Evolutionary conservation across 2,329 filamentous ascomycete species (phyloP).

Genomic region (Pseudogymnoascus sp.): DNA sequence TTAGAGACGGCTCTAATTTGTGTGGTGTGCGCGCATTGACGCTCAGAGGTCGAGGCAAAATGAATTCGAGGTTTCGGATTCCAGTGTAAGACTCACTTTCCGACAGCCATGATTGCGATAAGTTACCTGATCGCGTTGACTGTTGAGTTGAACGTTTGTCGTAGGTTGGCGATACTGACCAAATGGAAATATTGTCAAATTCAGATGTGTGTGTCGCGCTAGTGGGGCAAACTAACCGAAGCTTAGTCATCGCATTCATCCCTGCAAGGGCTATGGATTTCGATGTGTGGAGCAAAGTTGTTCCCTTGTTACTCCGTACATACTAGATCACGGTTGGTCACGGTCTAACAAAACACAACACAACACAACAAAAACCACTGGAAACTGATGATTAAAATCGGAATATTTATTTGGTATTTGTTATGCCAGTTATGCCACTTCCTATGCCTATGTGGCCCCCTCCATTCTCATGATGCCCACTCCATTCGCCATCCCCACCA

Average conservation of each 20-base stretch:
- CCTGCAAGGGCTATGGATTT: slow-evolving; percentile 2
- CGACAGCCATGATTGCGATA: slow-evolving; percentile 72
- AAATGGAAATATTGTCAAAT: slow-evolving; percentile 10
- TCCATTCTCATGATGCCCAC: not conserved
- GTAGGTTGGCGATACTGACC: slow-evolving; percentile 10
- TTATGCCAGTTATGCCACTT: not conserved
- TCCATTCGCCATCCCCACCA: not conserved
- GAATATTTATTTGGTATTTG: slow-evolving; percentile 5
- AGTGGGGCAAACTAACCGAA: slow-evolving; percentile 10
- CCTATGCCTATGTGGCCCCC: not conserved
- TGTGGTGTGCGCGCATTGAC: not conserved
- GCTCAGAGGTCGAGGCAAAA: slow-evolving; percentile 13
- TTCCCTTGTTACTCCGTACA: not conserved
- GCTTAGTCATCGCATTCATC: slow-evolving; percentile 4
- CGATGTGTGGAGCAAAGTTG: not conserved
- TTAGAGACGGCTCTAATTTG: slow-evolving; percentile 20
- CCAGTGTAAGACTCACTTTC: slow-evolving; percentile 50
- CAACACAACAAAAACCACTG: not conserved
- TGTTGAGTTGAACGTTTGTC: slow-evolving; percentile 16
- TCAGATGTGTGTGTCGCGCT: slow-evolving; percentile 10
- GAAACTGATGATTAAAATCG: not conserved
- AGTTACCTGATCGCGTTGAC: slow-evolving; percentile 24
- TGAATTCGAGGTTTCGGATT: slow-evolving; percentile 11
- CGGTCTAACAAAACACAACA: not conserved
- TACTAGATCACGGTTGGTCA: not conserved